phyloP scores from a whole-genome alignment of 306 rosid genomes.

The Prunus padus region DNA sequence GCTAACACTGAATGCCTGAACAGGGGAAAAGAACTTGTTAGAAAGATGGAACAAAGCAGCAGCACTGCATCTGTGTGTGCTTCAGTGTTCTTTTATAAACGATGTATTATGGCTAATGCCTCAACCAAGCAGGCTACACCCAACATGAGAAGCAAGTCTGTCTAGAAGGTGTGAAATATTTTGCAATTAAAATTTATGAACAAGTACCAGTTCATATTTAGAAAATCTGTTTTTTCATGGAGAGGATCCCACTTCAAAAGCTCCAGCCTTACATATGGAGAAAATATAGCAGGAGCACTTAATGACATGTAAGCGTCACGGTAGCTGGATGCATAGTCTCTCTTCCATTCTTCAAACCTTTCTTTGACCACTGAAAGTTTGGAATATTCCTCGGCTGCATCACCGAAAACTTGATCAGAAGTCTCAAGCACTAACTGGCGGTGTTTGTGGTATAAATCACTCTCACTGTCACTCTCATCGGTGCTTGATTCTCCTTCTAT shows the following conservation, averaged over 20 bases:
- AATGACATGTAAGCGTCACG: conserved; percentile 87
- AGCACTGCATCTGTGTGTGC: conserved; percentile 6
- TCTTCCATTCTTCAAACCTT: conserved; percentile 91
- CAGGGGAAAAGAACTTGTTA: conserved; percentile 9
- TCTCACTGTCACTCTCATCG: conserved; percentile 93
- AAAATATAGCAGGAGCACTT: conserved; percentile 80
- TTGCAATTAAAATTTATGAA: conserved; percentile 12
- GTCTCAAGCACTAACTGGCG: conserved; percentile 66
- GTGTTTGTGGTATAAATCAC: conserved; percentile 63
- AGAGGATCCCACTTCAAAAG: conserved; percentile 98
- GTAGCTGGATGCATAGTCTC: conserved; percentile 60
- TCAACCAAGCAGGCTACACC: background rate
- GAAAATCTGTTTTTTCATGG: conserved; percentile 69
- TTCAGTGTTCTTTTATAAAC: background rate
- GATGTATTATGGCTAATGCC: background rate
- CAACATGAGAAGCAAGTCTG: conserved; percentile 9
- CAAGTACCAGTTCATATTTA: conserved; percentile 83
- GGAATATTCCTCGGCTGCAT: conserved; percentile 86
- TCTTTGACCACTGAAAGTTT: conserved; percentile 72
- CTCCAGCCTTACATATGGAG: conserved; percentile 93
- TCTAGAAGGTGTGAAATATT: conserved; percentile 9
- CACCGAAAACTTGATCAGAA: conserved; percentile 81
- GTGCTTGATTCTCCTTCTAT: conserved; percentile 96
- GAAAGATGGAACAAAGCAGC: background rate
- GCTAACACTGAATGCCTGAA: conserved; percentile 77